Base-by-base conservation (phyloP, 306 rosid genomes). In the Casuarina glauca region DNA sequence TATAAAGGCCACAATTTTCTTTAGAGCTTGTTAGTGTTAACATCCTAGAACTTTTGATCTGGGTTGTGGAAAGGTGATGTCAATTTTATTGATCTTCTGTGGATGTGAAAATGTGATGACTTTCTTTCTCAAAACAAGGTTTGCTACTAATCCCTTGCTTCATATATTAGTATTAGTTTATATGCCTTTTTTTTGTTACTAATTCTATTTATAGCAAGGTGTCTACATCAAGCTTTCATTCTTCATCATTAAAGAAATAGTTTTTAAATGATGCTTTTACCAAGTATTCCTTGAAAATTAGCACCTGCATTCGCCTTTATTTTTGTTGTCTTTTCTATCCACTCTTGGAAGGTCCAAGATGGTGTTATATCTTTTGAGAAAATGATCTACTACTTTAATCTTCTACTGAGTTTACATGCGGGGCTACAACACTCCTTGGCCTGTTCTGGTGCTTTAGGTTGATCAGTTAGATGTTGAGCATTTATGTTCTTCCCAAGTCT, bases 11-110 rank as follows among this genome's bases (percentile, higher is more conserved):
- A 42, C 11, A 66, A n/a, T 46, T 17, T 16, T 66, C 26, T 66
- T 3, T 66, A 41, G 49, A 41, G 43, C 16, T 39, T 66, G 11
- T 39, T 16, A 66, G 1, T 66, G 17, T 19, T 39, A 66, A 41
- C 71, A 66, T 41, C 50, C 17, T 41, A 8, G 43, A 66, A 66
- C 71, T 48, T 66, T 66, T n/a, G 71, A 66, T 66, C 32, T 3
- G 35, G 71, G 35, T 41, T 66, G 13, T 39, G 50, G 19, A n/a
- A 66, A 66, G 50, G 49, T 41, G 46, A 43, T 66, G 71, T 66
- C 71, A 66, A 41, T 16, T 16, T 39, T 41, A 66, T 11, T 66
- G 17, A 5, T 17, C 16, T 66, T 66, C 71, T 66, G 5, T 12
- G 11, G 38, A 19, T 10, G 32, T 39, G 19, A 64, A 3, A 38